Percentiles rank a stretch among this genome's conserved stretches.
phyloP scores from a whole-genome alignment of 228 moss, liverwort and hornwort species.

The Sphagnum fallax region DNA sequence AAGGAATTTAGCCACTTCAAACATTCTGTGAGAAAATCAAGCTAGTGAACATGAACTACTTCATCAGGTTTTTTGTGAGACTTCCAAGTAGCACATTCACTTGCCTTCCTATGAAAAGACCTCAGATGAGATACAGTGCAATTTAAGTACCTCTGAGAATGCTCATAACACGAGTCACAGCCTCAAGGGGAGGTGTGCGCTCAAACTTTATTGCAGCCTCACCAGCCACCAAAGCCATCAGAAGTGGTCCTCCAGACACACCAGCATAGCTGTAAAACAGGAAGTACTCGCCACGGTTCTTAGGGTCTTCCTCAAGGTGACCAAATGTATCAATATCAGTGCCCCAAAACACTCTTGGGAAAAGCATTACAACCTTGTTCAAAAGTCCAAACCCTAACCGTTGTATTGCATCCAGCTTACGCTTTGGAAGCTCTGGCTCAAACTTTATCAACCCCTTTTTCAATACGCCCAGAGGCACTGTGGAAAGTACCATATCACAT shows the following conservation, averaged over 20 bases:
- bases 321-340: slow-evolving; percentile 53
- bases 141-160: slow-evolving; percentile 54
- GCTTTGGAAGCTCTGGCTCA: slow-evolving; percentile 54
- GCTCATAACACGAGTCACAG: slow-evolving; percentile 59
- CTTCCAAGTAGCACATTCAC: too few relatives aligned
- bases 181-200: slow-evolving; percentile 46
- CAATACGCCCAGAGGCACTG: slow-evolving; percentile 69
- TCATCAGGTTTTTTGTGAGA: too few relatives aligned
- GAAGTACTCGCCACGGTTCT: slow-evolving; percentile 57
- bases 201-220: slow-evolving; percentile 66
- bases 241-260: slow-evolving; percentile 60
- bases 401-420: slow-evolving; percentile 56
- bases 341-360: slow-evolving; percentile 60
- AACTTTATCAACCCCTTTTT: slow-evolving; percentile 44
- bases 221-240: slow-evolving; percentile 69
- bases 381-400: slow-evolving; percentile 63
- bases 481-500: slow-evolving; percentile 60
- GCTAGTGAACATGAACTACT: too few relatives aligned
- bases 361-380: slow-evolving; percentile 78
- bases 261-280: slow-evolving; percentile 68
- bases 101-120: too few relatives aligned
- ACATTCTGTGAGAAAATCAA: too few relatives aligned
- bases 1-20: too few relatives aligned
- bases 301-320: slow-evolving; percentile 54
- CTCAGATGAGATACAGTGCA: too few relatives aligned